Evolutionary conservation across 495 filamentous ascomycete genomes (phyloP).

Genomic region (Aspergillus mulundensis): DNA sequence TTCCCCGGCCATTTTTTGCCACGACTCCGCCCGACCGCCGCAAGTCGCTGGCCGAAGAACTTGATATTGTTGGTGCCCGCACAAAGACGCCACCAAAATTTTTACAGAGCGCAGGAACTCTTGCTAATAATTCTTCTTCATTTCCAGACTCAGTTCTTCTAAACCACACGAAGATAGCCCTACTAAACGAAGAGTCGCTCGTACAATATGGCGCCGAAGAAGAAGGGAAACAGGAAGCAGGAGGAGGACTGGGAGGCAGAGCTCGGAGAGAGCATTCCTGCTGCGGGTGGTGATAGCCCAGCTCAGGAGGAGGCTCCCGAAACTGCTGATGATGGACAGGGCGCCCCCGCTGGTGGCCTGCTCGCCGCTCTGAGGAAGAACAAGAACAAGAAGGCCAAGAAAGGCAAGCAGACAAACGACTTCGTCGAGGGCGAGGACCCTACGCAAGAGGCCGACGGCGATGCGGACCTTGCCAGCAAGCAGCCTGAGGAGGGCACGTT

Average conservation of each 20-base stretch:
- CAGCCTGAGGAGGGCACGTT: conserved; percentile 78
- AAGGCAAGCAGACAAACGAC: conserved; percentile 69
- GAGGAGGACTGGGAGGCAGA: conserved; percentile 96
- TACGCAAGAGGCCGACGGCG: conserved; percentile 34
- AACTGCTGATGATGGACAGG: conserved; percentile 46
- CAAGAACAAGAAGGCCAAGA: conserved; percentile 88
- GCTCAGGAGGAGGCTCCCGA: conserved; percentile 35
- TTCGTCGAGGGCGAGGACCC: conserved; percentile 70
- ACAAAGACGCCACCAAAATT: conserved; percentile 12
- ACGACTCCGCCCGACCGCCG: conserved; percentile 12
- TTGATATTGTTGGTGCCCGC: conserved; percentile 15
- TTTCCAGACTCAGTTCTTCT: not conserved
- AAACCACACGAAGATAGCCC: not conserved
- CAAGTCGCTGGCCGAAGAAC: conserved; percentile 5
- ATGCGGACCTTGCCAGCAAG: conserved; percentile 57
- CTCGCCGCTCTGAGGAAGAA: conserved; percentile 87
- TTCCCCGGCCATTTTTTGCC: conserved; percentile 11
- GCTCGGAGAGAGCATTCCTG: conserved; percentile 64
- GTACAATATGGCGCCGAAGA: conserved; percentile 73
- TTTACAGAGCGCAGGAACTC: not conserved
- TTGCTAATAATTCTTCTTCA: not conserved
- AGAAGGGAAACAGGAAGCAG: conserved; percentile 84
- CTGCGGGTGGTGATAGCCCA: conserved; percentile 50
- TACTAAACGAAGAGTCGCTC: not conserved
- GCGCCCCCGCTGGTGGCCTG: conserved; percentile 55